Conservation (phyloP, 2,329 filamentous ascomycete genomes). For the Calycina herbarum region DNA sequence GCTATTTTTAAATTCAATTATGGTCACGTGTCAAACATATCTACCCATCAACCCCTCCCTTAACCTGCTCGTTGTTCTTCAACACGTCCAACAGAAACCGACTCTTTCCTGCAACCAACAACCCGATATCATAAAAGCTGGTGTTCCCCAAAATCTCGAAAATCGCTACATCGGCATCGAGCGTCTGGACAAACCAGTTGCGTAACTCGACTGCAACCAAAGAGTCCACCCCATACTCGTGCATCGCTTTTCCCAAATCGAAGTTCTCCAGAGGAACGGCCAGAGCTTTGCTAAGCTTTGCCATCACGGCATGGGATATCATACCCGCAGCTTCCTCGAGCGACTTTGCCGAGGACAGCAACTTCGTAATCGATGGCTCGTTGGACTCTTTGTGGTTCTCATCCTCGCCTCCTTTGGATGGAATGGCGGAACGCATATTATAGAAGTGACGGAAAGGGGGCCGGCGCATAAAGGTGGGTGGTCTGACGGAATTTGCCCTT, state of each 20-base stretch:
- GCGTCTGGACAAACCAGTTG: constrained; percentile 48
- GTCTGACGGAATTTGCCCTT: constrained; percentile 51
- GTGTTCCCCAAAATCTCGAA: constrained; percentile 43
- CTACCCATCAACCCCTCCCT: too few species aligned
- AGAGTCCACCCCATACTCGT: constrained; percentile 43
- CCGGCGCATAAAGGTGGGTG: constrained; percentile 47
- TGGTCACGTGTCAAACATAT: too few species aligned
- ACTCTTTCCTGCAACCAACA: not conserved
- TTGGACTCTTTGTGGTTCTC: too few species aligned
- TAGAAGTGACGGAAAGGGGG: not conserved
- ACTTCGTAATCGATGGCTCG: too few species aligned
- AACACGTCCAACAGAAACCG: not conserved
- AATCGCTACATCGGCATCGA: constrained; percentile 47
- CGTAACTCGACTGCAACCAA: constrained; percentile 32
- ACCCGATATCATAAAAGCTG: not conserved
- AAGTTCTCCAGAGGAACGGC: constrained; percentile 42
- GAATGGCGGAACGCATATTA: not conserved
- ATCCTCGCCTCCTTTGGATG: too few species aligned
- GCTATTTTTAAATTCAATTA: too few species aligned
- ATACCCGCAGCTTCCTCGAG: not conserved
- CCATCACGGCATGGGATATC: constrained; percentile 36
- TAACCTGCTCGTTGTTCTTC: too few species aligned
- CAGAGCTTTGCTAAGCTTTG: constrained; percentile 43
- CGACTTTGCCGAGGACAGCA: not conserved
- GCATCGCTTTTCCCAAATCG: constrained; percentile 38